These are phyloP conservation scores for Pleoardoris graminearum DNA, from an alignment of 2,329 filamentous ascomycete species.

Conservation along the genomic window DNA sequence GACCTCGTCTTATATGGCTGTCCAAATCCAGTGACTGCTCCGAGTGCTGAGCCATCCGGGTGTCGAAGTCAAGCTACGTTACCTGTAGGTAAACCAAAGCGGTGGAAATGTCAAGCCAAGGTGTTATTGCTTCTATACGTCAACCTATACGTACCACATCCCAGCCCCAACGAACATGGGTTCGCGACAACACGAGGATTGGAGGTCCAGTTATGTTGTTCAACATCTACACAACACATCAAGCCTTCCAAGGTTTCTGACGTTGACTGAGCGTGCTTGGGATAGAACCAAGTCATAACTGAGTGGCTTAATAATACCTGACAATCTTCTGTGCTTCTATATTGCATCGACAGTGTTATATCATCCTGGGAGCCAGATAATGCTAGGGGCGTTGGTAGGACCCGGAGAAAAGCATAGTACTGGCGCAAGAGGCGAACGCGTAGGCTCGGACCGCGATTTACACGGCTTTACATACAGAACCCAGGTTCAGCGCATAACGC, in stretches of 20 bases:
- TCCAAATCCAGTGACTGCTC: constrained; percentile 18
- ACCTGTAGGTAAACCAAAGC: not conserved
- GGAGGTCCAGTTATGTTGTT: too few relatives aligned
- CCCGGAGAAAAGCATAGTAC: constrained; percentile 18
- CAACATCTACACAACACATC: not conserved
- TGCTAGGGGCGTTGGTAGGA: constrained; percentile 6
- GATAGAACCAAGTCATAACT: constrained; percentile 11
- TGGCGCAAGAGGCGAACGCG: constrained; percentile 20
- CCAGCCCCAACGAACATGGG: not conserved
- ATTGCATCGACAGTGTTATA: not conserved
- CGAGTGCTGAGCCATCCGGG: constrained; percentile 7
- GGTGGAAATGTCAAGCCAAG: not conserved
- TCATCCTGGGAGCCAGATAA: not conserved
- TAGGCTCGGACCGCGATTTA: constrained; percentile 23
- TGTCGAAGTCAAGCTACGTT: not conserved
- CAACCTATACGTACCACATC: not conserved
- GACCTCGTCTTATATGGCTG: constrained; percentile 13
- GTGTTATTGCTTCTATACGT: not conserved
- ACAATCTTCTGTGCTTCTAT: constrained; percentile 1
- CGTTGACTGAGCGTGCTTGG: not conserved
- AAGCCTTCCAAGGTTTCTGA: not conserved
- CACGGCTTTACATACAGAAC: constrained; percentile 18
- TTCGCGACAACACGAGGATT: not conserved
- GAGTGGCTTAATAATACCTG: not conserved
- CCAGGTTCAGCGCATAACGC: constrained; percentile 23